Conservation (phyloP, 768 basidiomycete species). For the Coprinopsis cinerea region DNA sequence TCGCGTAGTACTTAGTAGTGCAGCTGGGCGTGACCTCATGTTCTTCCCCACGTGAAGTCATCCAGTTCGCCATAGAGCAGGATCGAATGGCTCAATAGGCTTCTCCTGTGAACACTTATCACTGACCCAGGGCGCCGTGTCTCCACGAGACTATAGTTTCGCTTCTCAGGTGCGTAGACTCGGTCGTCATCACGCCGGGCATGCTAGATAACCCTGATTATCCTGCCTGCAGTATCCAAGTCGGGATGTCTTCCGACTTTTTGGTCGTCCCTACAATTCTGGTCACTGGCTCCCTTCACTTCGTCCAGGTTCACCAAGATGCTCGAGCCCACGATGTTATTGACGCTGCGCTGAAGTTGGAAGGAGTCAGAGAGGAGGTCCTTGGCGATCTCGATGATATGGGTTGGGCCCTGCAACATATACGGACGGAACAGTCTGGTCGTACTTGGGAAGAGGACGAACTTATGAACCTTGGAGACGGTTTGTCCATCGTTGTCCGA, state of each 20-base stretch:
- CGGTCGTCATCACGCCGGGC: neutral
- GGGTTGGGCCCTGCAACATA: conserved; percentile 66
- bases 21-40: neutral
- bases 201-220: neutral
- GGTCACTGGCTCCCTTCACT: conserved; percentile 53
- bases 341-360: conserved; percentile 37
- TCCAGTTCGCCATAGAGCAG: neutral
- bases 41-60: neutral
- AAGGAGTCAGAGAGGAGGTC: conserved; percentile 47
- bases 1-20: conserved; percentile 3
- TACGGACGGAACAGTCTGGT: conserved; percentile 53
- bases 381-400: conserved; percentile 50
- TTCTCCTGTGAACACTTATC: too few relatives aligned
- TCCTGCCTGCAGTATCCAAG: neutral
- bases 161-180: neutral
- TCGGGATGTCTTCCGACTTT: conserved; percentile 16
- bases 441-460: conserved; percentile 69
- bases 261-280: conserved; percentile 54
- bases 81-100: neutral
- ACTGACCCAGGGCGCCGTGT: neutral
- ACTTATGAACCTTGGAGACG: conserved; percentile 57
- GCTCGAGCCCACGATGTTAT: conserved; percentile 60
- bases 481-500: conserved; percentile 28
- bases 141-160: neutral
- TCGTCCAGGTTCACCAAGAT: conserved; percentile 49